These are phyloP conservation scores for Pascua sp. DNA, from an alignment of 1,284 basidiomycete species.

Conservation along the genomic window DNA sequence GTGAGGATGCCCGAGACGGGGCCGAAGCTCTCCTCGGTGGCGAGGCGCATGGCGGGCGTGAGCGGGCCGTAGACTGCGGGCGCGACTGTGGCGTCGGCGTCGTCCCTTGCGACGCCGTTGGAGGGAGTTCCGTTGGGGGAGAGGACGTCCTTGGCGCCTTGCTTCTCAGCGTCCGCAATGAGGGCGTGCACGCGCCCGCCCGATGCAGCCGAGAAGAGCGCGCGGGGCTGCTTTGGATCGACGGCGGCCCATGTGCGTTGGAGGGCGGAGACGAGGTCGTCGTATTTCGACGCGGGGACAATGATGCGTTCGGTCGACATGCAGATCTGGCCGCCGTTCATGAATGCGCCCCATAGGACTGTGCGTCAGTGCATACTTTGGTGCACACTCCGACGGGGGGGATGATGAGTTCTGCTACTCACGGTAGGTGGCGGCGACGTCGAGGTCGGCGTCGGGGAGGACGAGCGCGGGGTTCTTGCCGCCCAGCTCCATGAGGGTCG, in stretches of 20 bases:
- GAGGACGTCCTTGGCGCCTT: slow-evolving; percentile 53
- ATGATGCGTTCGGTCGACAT: slow-evolving; percentile 68
- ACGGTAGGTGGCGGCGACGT: slow-evolving; percentile 53
- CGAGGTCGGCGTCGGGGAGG: slow-evolving; percentile 61
- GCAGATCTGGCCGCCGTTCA: slow-evolving; percentile 66
- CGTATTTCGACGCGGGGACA: slow-evolving; percentile 50
- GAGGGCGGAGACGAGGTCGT: slow-evolving; percentile 47
- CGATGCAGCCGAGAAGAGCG: slow-evolving; percentile 56
- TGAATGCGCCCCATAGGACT: slow-evolving; percentile 60
- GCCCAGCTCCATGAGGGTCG: slow-evolving; percentile 49
- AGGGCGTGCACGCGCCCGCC: slow-evolving; percentile 56
- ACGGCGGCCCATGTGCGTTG: slow-evolving; percentile 31
- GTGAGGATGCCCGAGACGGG: slow-evolving; percentile 52
- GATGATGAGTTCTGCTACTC: no score
- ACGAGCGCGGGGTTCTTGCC: slow-evolving; percentile 54
- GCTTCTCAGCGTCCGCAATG: slow-evolving; percentile 55
- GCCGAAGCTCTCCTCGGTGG: slow-evolving; percentile 61
- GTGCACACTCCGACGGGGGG: no score
- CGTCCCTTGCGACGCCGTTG: not conserved
- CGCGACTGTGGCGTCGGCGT: slow-evolving; percentile 53
- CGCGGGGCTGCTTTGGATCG: slow-evolving; percentile 19
- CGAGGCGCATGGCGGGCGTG: slow-evolving; percentile 55
- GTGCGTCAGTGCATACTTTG: slow-evolving; percentile 15
- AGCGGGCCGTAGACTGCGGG: slow-evolving; percentile 57
- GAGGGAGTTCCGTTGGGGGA: not conserved